These are phyloP conservation scores for Leucocoprinus sp. DNA, from an alignment of 768 basidiomycete genomes.

Conservation along the genomic window DNA sequence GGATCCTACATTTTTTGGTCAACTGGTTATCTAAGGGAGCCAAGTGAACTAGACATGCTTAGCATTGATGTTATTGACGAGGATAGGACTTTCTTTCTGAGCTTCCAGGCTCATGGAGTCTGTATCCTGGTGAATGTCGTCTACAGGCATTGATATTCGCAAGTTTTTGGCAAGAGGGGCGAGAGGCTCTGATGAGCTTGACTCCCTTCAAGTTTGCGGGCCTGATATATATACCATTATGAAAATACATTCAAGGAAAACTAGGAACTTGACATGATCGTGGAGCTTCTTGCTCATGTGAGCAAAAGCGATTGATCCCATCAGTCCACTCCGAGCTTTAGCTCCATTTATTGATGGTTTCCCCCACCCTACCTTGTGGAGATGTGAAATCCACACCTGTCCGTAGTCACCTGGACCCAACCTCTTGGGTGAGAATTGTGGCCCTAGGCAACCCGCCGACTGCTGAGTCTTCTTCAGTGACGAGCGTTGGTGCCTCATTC, in stretches of 20 bases:
- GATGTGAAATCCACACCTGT: too few species aligned
- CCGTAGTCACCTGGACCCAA: too few species aligned
- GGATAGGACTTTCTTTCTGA: slow-evolving; percentile 2
- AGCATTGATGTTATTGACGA: slow-evolving; percentile 16
- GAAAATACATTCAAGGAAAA: not conserved
- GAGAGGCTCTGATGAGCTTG: not conserved
- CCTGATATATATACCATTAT: not conserved
- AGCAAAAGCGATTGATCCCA: too few species aligned
- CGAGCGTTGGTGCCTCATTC: too few species aligned
- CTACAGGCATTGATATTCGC: not conserved
- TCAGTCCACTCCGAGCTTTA: too few species aligned
- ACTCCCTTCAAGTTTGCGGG: not conserved
- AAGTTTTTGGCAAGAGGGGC: not conserved
- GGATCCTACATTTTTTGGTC: slow-evolving; percentile 23
- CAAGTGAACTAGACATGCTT: slow-evolving; percentile 2
- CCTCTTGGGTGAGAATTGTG: too few species aligned
- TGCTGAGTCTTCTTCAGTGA: too few species aligned
- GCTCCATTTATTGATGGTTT: too few species aligned
- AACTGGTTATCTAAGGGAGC: not conserved
- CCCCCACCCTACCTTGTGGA: too few species aligned
- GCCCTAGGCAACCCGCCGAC: too few species aligned
- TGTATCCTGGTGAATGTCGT: slow-evolving; percentile 4
- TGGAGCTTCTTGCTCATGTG: slow-evolving; percentile 7
- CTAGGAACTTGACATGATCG: slow-evolving; percentile 1
- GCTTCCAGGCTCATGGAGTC: slow-evolving; percentile 2